Base-by-base conservation (phyloP, 2,329 filamentous ascomycete species). In the Thielaviopsis punctulata region DNA sequence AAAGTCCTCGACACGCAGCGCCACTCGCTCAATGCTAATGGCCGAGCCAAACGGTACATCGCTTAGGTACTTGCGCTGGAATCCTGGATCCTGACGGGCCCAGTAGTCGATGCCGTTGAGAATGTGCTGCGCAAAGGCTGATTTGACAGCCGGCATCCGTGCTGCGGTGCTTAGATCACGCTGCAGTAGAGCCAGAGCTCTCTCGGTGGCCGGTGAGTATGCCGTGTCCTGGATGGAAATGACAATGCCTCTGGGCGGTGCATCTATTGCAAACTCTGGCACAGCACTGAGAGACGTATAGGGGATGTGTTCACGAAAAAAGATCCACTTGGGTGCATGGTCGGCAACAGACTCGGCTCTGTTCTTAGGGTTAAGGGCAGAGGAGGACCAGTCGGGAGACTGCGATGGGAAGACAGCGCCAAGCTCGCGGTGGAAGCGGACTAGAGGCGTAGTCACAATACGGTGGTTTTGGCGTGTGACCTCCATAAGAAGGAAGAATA, bases 121-220 rank as follows among this genome's bases (percentile, higher is more conserved):
- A n/a, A 51, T 27, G 45, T 51, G 43, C 30, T 44, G 41, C 21
- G 49, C 23, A 46, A 51, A 51, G 15, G 46, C 49, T 24, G 49
- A 46, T 23, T 33, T 30, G 12, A 45, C 23, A 5, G 10, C 24
- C 2, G 44, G 22, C 7, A 15, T 25, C 8, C 18, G 23, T 2
- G 25, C 22, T 15, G 22, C 22, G 1, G 45, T 15, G 4, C 19
- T 27, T 3, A 46, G 18, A n/a, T 51, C 43, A 21, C 41, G 2
- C 25, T 51, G 49, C 18, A 51, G 19, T 12, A 51, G 8, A 1
- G n/a, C 22, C 3, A 46, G 9, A 15, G 23, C 27, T 12, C 8
- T 12, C n/a, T 46, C 24, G 1, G 19, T 22, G 2, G 5, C 13
- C 1, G 6, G 21, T 10, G 13, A 18, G 19, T 22, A 23, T 13